Conservation (phyloP, 1,139 yeast species). For the Kurtzmaniella quercitrusa region DNA sequence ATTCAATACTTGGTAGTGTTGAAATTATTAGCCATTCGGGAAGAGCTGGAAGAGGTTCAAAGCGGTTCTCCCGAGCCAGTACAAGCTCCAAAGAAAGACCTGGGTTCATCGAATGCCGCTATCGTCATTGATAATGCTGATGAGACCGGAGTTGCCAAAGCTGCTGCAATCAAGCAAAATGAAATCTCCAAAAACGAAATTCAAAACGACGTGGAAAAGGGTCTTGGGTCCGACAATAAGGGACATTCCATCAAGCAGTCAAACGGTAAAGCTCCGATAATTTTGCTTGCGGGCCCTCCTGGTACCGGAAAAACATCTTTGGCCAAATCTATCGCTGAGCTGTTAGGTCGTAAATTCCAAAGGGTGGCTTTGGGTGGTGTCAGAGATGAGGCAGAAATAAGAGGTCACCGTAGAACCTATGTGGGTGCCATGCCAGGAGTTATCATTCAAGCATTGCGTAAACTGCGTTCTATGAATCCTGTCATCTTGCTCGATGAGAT, state of each 20-base stretch:
- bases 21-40: conserved; percentile 51
- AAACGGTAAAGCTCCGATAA: conserved; percentile 61
- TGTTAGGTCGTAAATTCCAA: conserved; percentile 76
- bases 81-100: conserved; percentile 4
- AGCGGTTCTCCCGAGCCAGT: conserved; percentile 7
- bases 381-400: conserved; percentile 83
- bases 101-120: conserved; percentile 10
- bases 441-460: conserved; percentile 72
- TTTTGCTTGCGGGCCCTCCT: conserved; percentile 88
- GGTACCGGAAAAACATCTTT: conserved; percentile 93
- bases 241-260: conserved; percentile 20
- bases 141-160: conserved; percentile 27
- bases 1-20: conserved; percentile 79
- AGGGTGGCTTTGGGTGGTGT: conserved; percentile 86
- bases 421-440: conserved; percentile 95
- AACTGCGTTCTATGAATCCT: conserved; percentile 79
- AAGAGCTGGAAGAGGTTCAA: conserved; percentile 23
- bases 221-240: conserved; percentile 8
- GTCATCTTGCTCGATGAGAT: conserved; percentile 87
- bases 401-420: conserved; percentile 91
- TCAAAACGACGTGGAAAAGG: conserved; percentile 8
- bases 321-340: conserved; percentile 81
- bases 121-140: conserved; percentile 37
- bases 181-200: conserved; percentile 8
- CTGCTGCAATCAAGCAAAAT: conserved; percentile 12